Conservation (phyloP, 139 green algal genomes). For the Pedinophyceae sp. region DNA sequence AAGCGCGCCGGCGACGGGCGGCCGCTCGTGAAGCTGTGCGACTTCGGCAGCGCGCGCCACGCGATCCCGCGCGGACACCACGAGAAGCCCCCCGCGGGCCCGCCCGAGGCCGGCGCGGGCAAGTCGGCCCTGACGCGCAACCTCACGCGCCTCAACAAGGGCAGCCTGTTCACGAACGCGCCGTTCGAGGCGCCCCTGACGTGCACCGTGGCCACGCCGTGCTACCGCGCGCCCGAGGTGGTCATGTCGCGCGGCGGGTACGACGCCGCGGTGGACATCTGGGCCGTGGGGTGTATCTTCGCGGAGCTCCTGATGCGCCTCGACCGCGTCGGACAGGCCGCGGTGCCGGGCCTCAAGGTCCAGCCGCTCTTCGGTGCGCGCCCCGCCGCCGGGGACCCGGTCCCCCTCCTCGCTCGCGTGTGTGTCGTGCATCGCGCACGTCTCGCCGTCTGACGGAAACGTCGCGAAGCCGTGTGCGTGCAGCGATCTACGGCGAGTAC, state of each 20-base stretch:
- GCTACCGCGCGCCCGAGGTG: slow-evolving; percentile 18
- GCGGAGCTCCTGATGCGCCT: slow-evolving; percentile 4
- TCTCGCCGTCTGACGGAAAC: too few relatives aligned
- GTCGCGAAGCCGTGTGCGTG: too few relatives aligned
- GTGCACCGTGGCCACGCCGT: slow-evolving; percentile 13
- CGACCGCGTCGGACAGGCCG: not conserved
- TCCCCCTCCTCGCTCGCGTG: too few relatives aligned
- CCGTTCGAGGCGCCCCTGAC: slow-evolving; percentile 3
- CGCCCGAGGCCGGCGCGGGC: too few relatives aligned
- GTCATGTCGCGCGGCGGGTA: slow-evolving; percentile 8
- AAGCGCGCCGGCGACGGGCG: slow-evolving; percentile 2
- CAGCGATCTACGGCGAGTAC: too few relatives aligned
- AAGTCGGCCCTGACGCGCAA: too few relatives aligned
- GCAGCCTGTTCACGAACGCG: too few relatives aligned
- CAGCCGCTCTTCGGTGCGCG: not conserved
- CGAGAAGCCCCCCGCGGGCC: not conserved
- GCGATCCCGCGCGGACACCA: not conserved
- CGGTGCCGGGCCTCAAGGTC: not conserved
- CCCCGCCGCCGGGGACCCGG: too few relatives aligned
- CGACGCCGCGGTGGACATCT: slow-evolving; percentile 3
- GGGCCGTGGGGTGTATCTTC: slow-evolving; percentile 10
- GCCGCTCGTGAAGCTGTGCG: slow-evolving; percentile 13
- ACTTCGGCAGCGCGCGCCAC: slow-evolving; percentile 14
- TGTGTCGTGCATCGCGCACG: too few relatives aligned
- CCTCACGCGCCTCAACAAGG: too few relatives aligned